A percentile compares a stretch with the other conserved stretches of the same genome.
These are phyloP conservation scores for Pseudogymnoascus sp. DNA, from an alignment of 2,329 filamentous ascomycete genomes.

Conservation along the genomic window DNA sequence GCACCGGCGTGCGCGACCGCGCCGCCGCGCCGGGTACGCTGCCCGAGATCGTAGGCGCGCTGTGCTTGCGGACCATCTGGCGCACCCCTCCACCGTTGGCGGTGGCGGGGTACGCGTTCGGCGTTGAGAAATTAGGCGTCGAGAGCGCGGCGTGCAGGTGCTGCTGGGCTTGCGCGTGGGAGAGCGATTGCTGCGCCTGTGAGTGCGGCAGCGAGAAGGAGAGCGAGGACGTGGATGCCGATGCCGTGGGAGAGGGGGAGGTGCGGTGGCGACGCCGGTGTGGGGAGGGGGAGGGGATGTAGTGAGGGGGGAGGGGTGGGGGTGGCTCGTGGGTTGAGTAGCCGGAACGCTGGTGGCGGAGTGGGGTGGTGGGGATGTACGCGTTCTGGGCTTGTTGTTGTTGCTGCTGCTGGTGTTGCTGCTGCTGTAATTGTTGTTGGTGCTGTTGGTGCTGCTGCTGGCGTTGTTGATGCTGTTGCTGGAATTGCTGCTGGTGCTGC, in stretches of 20 bases:
- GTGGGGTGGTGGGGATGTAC: constrained; percentile 4
- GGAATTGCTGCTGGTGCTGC: neutral
- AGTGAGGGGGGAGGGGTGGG: neutral
- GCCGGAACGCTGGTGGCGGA: constrained; percentile 15
- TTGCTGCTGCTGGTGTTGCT: constrained; percentile 13
- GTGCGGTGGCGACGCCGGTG: neutral
- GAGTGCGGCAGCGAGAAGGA: no score
- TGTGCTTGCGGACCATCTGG: no score
- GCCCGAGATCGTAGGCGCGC: no score
- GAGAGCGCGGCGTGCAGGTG: no score
- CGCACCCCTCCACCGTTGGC: no score
- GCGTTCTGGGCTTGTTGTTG: constrained; percentile 10
- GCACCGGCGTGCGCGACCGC: no score
- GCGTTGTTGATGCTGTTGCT: constrained; percentile 7
- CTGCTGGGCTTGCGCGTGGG: no score
- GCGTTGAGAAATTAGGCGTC: no score
- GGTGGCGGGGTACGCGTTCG: no score
- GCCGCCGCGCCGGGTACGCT: no score
- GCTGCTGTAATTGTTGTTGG: constrained; percentile 1
- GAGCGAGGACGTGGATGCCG: neutral
- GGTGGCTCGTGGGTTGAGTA: constrained; percentile 11
- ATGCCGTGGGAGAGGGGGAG: neutral
- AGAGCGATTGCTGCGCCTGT: no score
- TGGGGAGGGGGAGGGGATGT: neutral
- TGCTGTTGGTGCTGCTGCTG: neutral